phyloP scores from a whole-genome alignment of 1,139 yeast species.

The Yamadazyma diospyri region DNA sequence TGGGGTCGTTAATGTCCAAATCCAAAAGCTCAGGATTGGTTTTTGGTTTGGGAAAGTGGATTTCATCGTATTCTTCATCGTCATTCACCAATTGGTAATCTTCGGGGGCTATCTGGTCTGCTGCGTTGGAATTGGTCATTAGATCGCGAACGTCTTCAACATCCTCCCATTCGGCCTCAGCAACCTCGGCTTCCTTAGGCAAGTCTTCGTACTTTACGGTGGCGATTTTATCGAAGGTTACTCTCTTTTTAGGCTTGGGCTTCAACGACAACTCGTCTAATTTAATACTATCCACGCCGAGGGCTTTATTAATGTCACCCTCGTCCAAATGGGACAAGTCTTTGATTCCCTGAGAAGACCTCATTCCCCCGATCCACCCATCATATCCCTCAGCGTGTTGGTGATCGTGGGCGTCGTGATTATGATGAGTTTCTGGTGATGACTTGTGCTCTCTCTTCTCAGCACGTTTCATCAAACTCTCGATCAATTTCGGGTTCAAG shows the following conservation, averaged over 20 bases:
- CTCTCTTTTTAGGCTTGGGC: constrained; percentile 20
- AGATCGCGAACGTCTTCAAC: constrained; percentile 34
- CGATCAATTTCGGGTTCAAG: constrained; percentile 67
- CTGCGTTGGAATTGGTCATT: constrained; percentile 15
- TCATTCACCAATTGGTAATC: constrained; percentile 42
- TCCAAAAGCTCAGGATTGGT: constrained; percentile 20
- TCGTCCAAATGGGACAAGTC: constrained; percentile 35
- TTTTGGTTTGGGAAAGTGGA: constrained; percentile 64
- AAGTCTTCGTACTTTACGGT: constrained; percentile 39
- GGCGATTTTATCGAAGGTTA: constrained; percentile 40
- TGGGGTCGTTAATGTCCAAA: constrained; percentile 68
- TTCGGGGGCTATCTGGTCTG: constrained; percentile 26
- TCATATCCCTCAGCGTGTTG: constrained; percentile 64
- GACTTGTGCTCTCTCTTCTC: constrained; percentile 19
- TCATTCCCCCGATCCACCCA: constrained; percentile 72
- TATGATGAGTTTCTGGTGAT: constrained; percentile 1
- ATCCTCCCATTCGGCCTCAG: constrained; percentile 44
- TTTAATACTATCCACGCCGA: constrained; percentile 28
- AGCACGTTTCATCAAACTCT: constrained; percentile 48
- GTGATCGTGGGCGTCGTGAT: constrained; percentile 20
- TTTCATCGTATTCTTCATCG: constrained; percentile 24
- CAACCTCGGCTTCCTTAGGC: constrained; percentile 21
- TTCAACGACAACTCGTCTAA: constrained; percentile 1
- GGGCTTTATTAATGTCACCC: constrained; percentile 37
- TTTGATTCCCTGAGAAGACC: constrained; percentile 30